Evolutionary conservation across 495 filamentous ascomycete genomes (phyloP), one percentile per base, ranked within the genome.

Genomic region (Articulospora tetracladia): DNA sequence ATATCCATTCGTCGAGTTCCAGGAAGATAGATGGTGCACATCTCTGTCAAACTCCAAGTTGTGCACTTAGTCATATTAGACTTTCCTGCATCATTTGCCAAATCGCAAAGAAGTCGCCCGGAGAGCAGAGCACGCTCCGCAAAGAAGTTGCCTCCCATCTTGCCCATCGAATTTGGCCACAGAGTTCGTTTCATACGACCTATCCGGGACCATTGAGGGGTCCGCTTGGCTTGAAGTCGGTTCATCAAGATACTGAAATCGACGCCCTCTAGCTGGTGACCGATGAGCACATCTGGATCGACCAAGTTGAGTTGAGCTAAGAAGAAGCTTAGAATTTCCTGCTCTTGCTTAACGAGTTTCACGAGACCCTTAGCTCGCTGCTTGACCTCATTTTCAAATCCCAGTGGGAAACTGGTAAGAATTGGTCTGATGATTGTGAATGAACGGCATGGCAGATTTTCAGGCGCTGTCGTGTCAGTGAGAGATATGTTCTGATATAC

Each of bases 31-130:
- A 97, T 80, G 49, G 86, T 88, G 72, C 91, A 96, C 90, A 98
- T 98, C 73, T 98, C 94, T 0, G 91, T 94, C 71, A 98, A 79
- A 74, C 86, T 96, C 95, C 95, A 98, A 3, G 92, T 94, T 70
- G 96, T 92, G 70, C 94, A 98, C 77, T 95, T 95, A 61, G 83
- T 89, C 92, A 96, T 98, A 51, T 93, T 83, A 24, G 93, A 97
- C 81, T 97, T 97, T 72, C 94, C 94, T 70, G 95, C 90, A 61
- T 98, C 94, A 68, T 98, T 98, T 39, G 87, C 92, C 57, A 97
- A 78, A 79, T 98, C 94, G 70, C 95, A 98, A 52, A 97, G 79
- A 53, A 98, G 77, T 61, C 94, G 86, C 47, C 94, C 94, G 58
- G 93, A 83, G 67, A 95, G 89, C 44, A 98, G 72, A 71, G 95